Percentiles rank a stretch among this genome's conserved stretches.
Conservation (phyloP, 768 basidiomycete genomes). For the Fomitopsis pulvina region DNA sequence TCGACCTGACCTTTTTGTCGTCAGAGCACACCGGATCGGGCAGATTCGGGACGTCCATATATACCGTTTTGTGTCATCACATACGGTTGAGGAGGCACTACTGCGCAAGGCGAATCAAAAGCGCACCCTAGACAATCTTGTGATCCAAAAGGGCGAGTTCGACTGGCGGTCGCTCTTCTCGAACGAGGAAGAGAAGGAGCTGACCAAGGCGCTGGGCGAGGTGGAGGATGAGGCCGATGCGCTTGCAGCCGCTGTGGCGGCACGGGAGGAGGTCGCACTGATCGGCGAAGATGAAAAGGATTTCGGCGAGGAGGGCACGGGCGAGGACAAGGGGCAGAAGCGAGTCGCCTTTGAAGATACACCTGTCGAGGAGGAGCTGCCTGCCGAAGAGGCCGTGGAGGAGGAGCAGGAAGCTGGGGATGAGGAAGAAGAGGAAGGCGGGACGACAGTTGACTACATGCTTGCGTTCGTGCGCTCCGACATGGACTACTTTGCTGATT, state of each 20-base stretch:
- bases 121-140: constrained; percentile 80
- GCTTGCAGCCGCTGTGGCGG: constrained; percentile 72
- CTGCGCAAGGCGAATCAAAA: constrained; percentile 98
- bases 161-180: constrained; percentile 86
- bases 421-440: constrained; percentile 48
- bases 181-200: constrained; percentile 40
- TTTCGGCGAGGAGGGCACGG: constrained; percentile 50
- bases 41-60: constrained; percentile 96
- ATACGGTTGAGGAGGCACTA: constrained; percentile 95
- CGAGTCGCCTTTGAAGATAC: constrained; percentile 8
- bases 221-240: constrained; percentile 88
- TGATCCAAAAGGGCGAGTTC: constrained; percentile 92
- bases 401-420: constrained; percentile 27
- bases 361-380: constrained; percentile 20
- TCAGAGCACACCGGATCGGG: constrained; percentile 94
- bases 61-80: constrained; percentile 84
- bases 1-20: not conserved
- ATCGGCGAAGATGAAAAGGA: constrained; percentile 80
- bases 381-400: constrained; percentile 16
- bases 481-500: constrained; percentile 65
- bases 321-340: constrained; percentile 6
- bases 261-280: constrained; percentile 61
- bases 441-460: constrained; percentile 84
- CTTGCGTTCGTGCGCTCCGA: constrained; percentile 55
- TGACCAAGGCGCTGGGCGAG: constrained; percentile 73